Base-by-base conservation (phyloP, 768 basidiomycete species). In the Boletus barrowsii region DNA sequence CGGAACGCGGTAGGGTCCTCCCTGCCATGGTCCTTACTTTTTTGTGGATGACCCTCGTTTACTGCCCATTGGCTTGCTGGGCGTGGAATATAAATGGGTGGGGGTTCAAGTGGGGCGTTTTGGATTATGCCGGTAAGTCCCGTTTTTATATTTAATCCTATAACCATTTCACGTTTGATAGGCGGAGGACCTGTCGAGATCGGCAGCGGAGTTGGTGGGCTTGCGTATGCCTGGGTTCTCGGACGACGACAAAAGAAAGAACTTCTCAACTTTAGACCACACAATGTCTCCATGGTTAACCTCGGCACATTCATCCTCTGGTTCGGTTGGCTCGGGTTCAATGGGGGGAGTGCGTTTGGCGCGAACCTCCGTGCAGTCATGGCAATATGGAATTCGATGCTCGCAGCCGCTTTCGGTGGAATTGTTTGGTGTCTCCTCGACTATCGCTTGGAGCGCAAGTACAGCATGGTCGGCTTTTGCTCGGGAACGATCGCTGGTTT, bases 281-380 rank as follows among this genome's bases (percentile, higher is more conserved):
- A 95, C 72, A 92, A 93, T 68, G 90, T 93, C 20, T 84, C 88
- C 32, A 75, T 89, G 68, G 88, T 94, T 62, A 82, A 81, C 60
- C 79, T 94, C 51, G 92, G 93, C 59, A 93, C 89, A 10, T 88
- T 85, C 61, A 80, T 93, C 58, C 83, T 93, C 50, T 93, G 88
- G 89, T 88, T 94, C 66, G 90, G 91, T 24, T 91, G 85, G 84
- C 72, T 87, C 53, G 90, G 88, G n/a, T 93, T 93, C 78, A 95
- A 94, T 72, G 93, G 89, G 45, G 93, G 93, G 24, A 89, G 87
- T 53, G 88, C 91, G 3, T 90, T 91, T 61, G 88, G 88, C 29
- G 90, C 91, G 35, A 94, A 94, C 72, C 76, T 95, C 39, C 86
- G 93, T 47, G 92, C 91, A 3, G 78, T 93, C 53, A 82, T 87